A percentile compares a stretch with the other conserved stretches of the same genome.
phyloP scores from a whole-genome alignment of 257 asterid species.

The Solanum lycopersicoides region DNA sequence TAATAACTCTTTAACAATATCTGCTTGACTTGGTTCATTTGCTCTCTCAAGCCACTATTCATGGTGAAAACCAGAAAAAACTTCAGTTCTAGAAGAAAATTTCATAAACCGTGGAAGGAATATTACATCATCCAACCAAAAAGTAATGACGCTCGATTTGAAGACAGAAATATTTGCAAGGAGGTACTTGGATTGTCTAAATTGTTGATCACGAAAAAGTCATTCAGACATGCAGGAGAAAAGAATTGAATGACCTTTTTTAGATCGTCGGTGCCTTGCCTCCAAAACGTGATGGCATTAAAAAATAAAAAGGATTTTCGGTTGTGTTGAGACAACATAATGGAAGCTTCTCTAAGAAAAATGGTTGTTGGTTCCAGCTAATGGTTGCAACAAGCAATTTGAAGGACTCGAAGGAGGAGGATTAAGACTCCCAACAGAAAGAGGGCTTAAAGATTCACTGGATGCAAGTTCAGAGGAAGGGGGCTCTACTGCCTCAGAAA shows the following conservation, averaged over 20 bases:
- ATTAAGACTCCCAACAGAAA: not conserved
- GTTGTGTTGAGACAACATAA: not conserved
- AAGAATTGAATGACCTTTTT: not conserved
- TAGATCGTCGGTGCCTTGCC: not conserved
- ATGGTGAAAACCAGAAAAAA: not conserved
- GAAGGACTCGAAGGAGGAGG: not conserved
- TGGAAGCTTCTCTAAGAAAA: not conserved
- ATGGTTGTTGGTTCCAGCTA: not conserved
- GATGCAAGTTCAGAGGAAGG: not conserved
- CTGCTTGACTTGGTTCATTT: constrained; percentile 32
- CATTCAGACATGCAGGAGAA: not conserved
- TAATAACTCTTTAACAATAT: constrained; percentile 56
- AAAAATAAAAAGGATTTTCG: not conserved
- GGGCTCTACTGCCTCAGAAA: not conserved
- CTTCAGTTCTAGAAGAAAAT: not conserved
- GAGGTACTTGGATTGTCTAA: not conserved
- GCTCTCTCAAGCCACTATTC: constrained; percentile 62
- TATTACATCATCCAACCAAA: not conserved
- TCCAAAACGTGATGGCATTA: not conserved
- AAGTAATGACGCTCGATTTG: not conserved
- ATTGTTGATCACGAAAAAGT: not conserved
- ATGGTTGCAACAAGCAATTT: not conserved
- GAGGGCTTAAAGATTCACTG: not conserved
- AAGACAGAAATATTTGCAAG: not conserved
- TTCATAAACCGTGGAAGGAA: not conserved